Evolutionary conservation across 768 basidiomycete species (phyloP), one percentile per base, ranked within the genome.

Genomic region (Clitopilus passeckerianus): DNA sequence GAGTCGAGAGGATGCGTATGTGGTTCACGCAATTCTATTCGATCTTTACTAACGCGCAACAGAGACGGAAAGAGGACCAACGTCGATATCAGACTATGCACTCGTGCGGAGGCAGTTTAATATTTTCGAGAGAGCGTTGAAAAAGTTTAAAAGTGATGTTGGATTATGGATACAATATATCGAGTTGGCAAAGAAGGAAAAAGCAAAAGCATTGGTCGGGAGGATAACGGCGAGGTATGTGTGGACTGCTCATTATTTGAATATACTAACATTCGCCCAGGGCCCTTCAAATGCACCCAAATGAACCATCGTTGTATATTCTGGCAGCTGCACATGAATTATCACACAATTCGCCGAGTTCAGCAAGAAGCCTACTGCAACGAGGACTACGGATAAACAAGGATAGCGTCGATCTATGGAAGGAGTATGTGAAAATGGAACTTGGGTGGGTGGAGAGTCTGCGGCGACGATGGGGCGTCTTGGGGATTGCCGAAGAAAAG

Each of bases 371-470:
- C 34, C 76, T 95, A 41, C 78, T 98, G 44, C 91, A 95, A 62
- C 86, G 95, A 6, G 95, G 95, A 12, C 79, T 96, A 52, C 82
- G 95, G 34, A 71, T 96, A 54, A 89, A 93, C 64, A 75, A 79
- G 12, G 83, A 87, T 56, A 90, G 85, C 62, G 71, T 82, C 33
- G 86, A 87, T 59, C 77, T 98, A 72, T 98, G 95, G 95, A 78
- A 79, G 20, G 94, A 95, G 71, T 96, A 95, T 68, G 85, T 93
- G 63, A 86, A 86, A 68, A 92, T 97, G 84, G 95, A 98, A 70
- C 74, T 95, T 5, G 86, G 86, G 1, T 96, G 92, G 71, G 77
- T 93, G 7, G 93, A 96, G 74, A 84, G 83, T 14, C 74, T 95
- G 53, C 77, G 90, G 37, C 75, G 90, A 63, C 79, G 94, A 56